Conservation (phyloP, 169 alveolate genomes). For the Cryptosporidium xiaoi region DNA sequence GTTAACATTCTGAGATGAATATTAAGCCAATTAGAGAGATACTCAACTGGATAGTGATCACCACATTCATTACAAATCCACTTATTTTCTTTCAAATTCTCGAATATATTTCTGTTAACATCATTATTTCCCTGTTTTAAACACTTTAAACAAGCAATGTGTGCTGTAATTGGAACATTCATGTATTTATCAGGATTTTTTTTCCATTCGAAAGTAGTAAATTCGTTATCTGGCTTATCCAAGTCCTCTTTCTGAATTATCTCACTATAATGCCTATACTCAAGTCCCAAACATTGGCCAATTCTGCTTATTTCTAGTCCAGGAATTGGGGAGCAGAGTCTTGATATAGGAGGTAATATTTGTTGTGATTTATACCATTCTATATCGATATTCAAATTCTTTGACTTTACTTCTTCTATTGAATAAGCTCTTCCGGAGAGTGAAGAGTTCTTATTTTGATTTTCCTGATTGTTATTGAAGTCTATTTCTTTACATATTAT, state of each 20-base stretch:
- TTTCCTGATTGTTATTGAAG: neutral
- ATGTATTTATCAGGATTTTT: slow-evolving; percentile 37
- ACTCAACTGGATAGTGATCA: slow-evolving; percentile 25
- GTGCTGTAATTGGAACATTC: slow-evolving; percentile 59
- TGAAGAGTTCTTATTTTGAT: slow-evolving; percentile 7
- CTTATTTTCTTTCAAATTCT: slow-evolving; percentile 28
- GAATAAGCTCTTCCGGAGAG: slow-evolving; percentile 89
- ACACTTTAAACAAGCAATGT: slow-evolving; percentile 23
- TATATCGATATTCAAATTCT: slow-evolving; percentile 84
- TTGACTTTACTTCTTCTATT: slow-evolving; percentile 87
- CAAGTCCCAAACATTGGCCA: slow-evolving; percentile 58
- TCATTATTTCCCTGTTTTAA: slow-evolving; percentile 11
- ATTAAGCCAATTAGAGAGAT: slow-evolving; percentile 55
- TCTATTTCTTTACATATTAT: slow-evolving; percentile 87
- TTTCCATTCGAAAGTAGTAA: slow-evolving; percentile 57
- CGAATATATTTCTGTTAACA: neutral
- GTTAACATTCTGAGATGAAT: slow-evolving; percentile 66
- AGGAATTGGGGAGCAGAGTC: slow-evolving; percentile 90
- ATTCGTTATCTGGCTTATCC: slow-evolving; percentile 5
- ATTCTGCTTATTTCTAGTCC: slow-evolving; percentile 87
- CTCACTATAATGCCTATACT: slow-evolving; percentile 39
- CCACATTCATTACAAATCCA: slow-evolving; percentile 42
- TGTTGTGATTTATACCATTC: slow-evolving; percentile 93
- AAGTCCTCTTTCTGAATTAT: slow-evolving; percentile 64
- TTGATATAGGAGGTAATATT: slow-evolving; percentile 90